Evolutionary conservation across 1,139 yeast genomes (phyloP).

Genomic region (Hanseniaspora uvarum): DNA sequence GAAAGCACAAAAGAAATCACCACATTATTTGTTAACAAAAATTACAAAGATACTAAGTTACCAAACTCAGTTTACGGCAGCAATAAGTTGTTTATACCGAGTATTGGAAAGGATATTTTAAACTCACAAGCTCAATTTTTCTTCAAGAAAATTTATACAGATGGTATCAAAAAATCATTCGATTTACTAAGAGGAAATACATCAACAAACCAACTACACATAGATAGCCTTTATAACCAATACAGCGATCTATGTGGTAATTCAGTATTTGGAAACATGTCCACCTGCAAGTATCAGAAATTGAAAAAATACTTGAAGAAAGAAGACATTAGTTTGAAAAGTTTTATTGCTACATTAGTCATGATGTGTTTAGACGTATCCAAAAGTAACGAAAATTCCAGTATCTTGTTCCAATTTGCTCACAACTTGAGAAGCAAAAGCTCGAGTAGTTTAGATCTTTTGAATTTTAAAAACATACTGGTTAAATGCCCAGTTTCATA

Average conservation of each 20-base stretch:
- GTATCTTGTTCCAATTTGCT: slow-evolving; percentile 24
- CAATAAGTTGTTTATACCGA: slow-evolving; percentile 24
- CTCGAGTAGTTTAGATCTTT: slow-evolving; percentile 13
- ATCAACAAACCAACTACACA: slow-evolving; percentile 9
- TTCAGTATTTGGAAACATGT: slow-evolving; percentile 26
- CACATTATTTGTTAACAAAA: slow-evolving; percentile 7
- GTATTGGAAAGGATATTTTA: slow-evolving; percentile 24
- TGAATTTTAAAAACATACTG: slow-evolving; percentile 24
- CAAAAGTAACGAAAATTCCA: slow-evolving; percentile 20
- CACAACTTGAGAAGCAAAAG: slow-evolving; percentile 23
- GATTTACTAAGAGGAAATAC: slow-evolving; percentile 18
- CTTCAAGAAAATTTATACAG: slow-evolving; percentile 24
- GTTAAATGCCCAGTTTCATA: slow-evolving; percentile 26
- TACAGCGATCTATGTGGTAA: slow-evolving; percentile 24
- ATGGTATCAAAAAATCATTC: slow-evolving; percentile 26
- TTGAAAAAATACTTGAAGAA: slow-evolving; percentile 22
- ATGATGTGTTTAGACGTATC: slow-evolving; percentile 27
- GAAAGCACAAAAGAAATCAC: slow-evolving; percentile 14
- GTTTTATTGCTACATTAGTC: slow-evolving; percentile 26
- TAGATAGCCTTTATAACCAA: not conserved
- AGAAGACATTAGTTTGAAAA: slow-evolving; percentile 24
- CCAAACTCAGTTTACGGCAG: slow-evolving; percentile 23
- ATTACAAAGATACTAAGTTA: slow-evolving; percentile 6
- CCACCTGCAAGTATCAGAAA: slow-evolving; percentile 21
- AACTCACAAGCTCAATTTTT: slow-evolving; percentile 27